Evolutionary conservation across 805 yeast genomes (phyloP).

Genomic region (Suhomyces emberorum): DNA sequence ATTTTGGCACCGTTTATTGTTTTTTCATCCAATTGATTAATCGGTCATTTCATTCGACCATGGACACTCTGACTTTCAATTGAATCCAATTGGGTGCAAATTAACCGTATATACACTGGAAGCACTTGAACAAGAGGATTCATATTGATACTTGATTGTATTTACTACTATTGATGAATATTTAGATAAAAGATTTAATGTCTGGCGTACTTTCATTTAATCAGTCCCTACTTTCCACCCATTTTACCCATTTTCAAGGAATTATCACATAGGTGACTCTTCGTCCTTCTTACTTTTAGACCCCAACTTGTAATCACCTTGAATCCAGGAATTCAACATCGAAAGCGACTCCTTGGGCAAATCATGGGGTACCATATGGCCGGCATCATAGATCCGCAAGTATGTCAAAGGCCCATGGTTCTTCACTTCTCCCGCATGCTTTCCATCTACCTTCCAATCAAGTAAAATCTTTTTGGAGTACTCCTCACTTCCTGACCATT

Average conservation of each 20-base stretch:
- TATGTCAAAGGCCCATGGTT: slow-evolving; percentile 20
- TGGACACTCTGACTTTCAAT: too few species aligned
- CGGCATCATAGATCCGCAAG: slow-evolving; percentile 21
- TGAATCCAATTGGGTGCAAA: too few species aligned
- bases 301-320: slow-evolving; percentile 38
- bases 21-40: too few species aligned
- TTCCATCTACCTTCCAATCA: slow-evolving; percentile 17
- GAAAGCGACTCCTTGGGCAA: slow-evolving; percentile 19
- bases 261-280: background rate
- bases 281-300: background rate
- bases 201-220: background rate
- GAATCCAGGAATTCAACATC: slow-evolving; percentile 22
- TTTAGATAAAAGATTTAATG: background rate
- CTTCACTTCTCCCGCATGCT: slow-evolving; percentile 40
- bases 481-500: slow-evolving; percentile 13
- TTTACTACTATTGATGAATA: too few species aligned
- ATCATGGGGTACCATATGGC: slow-evolving; percentile 26
- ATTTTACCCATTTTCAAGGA: too few species aligned
- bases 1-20: too few species aligned
- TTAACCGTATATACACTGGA: too few species aligned
- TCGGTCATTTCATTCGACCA: too few species aligned
- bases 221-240: too few species aligned
- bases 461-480: slow-evolving; percentile 12
- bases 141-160: too few species aligned
- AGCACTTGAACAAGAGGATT: too few species aligned